Evolutionary conservation across 371 early-diverging fungal genomes (phyloP).

Genomic region (Zopfochytrium polystomum): DNA sequence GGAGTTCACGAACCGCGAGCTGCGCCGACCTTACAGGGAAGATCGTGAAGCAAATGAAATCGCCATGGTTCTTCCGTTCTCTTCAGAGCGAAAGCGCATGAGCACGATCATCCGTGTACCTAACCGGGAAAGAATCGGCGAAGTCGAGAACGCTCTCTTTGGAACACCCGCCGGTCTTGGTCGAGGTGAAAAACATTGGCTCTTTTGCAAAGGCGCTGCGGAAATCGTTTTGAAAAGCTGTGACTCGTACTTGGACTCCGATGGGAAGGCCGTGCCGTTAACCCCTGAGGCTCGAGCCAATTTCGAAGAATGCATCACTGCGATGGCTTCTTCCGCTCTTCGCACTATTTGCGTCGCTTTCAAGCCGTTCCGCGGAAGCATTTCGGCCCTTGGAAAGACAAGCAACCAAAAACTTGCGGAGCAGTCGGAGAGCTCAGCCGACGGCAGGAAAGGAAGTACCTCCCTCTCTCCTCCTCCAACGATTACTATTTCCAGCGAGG

Average conservation of each 20-base stretch:
- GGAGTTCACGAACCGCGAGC: slow-evolving; percentile 57
- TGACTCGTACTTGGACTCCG: slow-evolving; percentile 20
- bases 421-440: slow-evolving; percentile 53
- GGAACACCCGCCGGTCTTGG: not conserved
- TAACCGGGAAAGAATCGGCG: not conserved
- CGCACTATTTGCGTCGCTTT: slow-evolving; percentile 93
- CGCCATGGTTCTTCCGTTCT: slow-evolving; percentile 71
- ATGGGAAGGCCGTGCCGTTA: slow-evolving; percentile 22
- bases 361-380: no score
- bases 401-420: no score
- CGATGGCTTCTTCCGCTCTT: slow-evolving; percentile 76
- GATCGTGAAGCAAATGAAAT: slow-evolving; percentile 52
- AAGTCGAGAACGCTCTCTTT: slow-evolving; percentile 5
- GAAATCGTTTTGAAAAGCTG: slow-evolving; percentile 68
- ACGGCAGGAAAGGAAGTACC: no score
- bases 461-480: no score
- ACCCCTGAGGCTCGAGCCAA: slow-evolving; percentile 43
- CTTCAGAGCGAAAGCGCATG: slow-evolving; percentile 85
- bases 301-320: slow-evolving; percentile 60
- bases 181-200: slow-evolving; percentile 42
- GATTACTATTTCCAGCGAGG: not conserved
- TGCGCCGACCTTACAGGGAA: slow-evolving; percentile 46
- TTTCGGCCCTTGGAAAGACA: slow-evolving; percentile 69
- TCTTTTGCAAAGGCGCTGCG: slow-evolving; percentile 81
- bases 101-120: slow-evolving; percentile 64